A percentile compares a stretch with the other conserved stretches of the same genome.
These are phyloP conservation scores for Kwoniella mangroviensis DNA, from an alignment of 768 basidiomycete genomes.

Conservation along the genomic window DNA sequence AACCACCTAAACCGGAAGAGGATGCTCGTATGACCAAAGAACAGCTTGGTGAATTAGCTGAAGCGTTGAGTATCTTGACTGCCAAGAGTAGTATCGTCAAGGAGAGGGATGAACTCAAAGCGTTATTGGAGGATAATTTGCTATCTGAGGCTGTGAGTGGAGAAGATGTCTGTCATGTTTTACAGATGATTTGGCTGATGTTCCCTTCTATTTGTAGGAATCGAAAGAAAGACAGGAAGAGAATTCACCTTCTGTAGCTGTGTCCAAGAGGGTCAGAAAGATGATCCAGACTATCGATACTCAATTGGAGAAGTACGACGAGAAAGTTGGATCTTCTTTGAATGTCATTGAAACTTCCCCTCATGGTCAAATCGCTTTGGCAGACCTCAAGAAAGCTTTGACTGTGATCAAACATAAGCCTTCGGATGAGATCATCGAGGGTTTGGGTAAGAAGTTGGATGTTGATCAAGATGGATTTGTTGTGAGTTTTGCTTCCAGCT, in stretches of 20 bases:
- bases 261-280: constrained; percentile 91
- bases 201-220: constrained; percentile 41
- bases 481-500: constrained; percentile 59
- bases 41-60: constrained; percentile 89
- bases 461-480: constrained; percentile 95
- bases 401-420: constrained; percentile 92
- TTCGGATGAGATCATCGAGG: constrained; percentile 82
- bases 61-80: constrained; percentile 85
- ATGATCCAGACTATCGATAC: constrained; percentile 96
- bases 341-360: constrained; percentile 59
- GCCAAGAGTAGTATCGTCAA: constrained; percentile 93
- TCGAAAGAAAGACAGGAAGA: constrained; percentile 57
- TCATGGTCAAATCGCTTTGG: constrained; percentile 79
- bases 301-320: constrained; percentile 90
- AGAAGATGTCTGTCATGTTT: background rate
- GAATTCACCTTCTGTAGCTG: constrained; percentile 65
- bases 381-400: constrained; percentile 87
- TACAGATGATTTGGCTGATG: background rate
- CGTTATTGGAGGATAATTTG: constrained; percentile 92
- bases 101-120: constrained; percentile 87
- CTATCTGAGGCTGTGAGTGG: constrained; percentile 76
- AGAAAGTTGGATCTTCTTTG: constrained; percentile 62
- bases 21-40: constrained; percentile 97
- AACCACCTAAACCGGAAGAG: constrained; percentile 41
- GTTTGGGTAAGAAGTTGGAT: constrained; percentile 89